These are phyloP conservation scores for Aspergillus heteromorphus DNA, from an alignment of 495 filamentous ascomycete species.

Conservation along the genomic window DNA sequence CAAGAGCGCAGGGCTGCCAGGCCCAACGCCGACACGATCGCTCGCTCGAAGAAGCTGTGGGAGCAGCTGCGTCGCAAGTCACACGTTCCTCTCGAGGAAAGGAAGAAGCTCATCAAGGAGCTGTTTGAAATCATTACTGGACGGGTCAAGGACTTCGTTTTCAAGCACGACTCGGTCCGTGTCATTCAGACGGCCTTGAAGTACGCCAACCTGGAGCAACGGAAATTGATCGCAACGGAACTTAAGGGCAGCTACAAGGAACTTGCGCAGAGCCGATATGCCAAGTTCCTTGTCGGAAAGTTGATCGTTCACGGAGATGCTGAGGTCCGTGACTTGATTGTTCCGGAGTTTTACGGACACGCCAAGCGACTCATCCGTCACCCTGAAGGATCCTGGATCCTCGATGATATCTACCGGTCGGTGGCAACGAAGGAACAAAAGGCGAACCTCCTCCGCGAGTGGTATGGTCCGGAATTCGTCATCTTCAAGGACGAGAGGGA, in stretches of 20 bases:
- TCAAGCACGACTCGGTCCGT: constrained; percentile 96
- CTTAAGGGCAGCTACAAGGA: constrained; percentile 78
- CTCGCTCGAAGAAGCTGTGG: constrained; percentile 94
- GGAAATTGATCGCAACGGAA: constrained; percentile 80
- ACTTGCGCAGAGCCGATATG: constrained; percentile 88
- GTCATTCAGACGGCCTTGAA: constrained; percentile 96
- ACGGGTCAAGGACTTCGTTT: constrained; percentile 85
- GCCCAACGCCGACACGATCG: constrained; percentile 82
- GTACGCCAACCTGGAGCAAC: constrained; percentile 79
- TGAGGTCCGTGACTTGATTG: constrained; percentile 77
- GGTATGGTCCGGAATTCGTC: constrained; percentile 93
- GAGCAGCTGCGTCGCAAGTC: constrained; percentile 88
- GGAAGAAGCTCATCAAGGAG: constrained; percentile 80
- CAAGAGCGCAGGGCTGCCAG: constrained; percentile 89
- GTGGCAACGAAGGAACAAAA: constrained; percentile 81
- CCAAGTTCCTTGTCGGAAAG: constrained; percentile 94
- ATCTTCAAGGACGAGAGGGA: constrained; percentile 61
- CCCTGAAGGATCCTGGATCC: constrained; percentile 90
- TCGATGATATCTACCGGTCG: constrained; percentile 91
- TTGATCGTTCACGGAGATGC: constrained; percentile 82
- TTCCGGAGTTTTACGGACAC: constrained; percentile 91
- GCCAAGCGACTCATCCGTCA: constrained; percentile 91
- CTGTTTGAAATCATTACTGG: constrained; percentile 87
- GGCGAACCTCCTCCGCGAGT: constrained; percentile 78
- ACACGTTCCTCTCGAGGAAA: constrained; percentile 77